Evolutionary conservation across 331 rosid species (phyloP).

Genomic region (Erythrophleum ivorense): DNA sequence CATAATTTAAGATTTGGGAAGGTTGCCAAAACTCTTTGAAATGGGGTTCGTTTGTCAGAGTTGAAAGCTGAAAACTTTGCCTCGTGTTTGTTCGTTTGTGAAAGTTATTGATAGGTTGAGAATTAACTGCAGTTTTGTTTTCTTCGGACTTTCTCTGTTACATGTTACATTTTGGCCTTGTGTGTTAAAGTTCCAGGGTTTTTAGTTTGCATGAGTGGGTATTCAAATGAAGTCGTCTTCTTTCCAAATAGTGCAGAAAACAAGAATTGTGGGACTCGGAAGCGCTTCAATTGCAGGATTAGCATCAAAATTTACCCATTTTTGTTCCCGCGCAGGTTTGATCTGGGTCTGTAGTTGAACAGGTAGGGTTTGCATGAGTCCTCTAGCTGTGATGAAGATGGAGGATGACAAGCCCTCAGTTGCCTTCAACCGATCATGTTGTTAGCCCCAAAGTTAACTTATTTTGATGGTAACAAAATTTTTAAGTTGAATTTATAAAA

Average conservation of each 20-base stretch:
- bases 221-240: not conserved
- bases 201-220: not conserved
- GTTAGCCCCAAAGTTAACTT: too few species aligned
- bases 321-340: not conserved
- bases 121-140: not conserved
- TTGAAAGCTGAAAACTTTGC: not conserved
- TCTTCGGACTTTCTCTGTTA: not conserved
- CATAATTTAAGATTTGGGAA: not conserved
- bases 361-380: constrained; percentile 55
- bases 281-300: not conserved
- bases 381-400: constrained; percentile 53
- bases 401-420: constrained; percentile 52
- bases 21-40: not conserved
- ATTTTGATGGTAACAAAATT: too few species aligned
- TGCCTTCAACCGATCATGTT: too few species aligned
- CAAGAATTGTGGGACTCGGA: not conserved
- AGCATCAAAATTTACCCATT: not conserved
- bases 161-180: not conserved
- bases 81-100: not conserved
- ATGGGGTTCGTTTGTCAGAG: not conserved
- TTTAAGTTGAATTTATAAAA: too few species aligned
- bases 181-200: not conserved
- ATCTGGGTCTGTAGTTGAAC: constrained; percentile 29
- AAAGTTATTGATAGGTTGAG: not conserved
- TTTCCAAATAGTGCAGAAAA: not conserved